Base-by-base conservation (phyloP, 2,329 filamentous ascomycete genomes). In the Monosporascus sp. region DNA sequence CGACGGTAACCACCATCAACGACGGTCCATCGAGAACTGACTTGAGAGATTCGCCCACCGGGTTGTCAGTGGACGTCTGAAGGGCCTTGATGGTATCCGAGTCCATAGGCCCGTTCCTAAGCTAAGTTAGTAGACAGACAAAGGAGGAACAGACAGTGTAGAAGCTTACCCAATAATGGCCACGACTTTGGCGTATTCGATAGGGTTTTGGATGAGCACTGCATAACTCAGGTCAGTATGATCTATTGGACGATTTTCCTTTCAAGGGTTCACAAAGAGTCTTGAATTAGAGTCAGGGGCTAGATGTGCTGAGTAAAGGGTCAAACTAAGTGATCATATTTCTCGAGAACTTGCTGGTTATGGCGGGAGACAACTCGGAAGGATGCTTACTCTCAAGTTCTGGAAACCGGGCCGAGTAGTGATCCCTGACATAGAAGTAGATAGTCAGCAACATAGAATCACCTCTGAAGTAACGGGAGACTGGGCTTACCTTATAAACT, bases 181-280 rank as follows among this genome's bases (percentile, higher is more conserved):
- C 8, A 97, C 94, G 0, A 94, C 90, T 74, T 96, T 96, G 27
- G 93, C 91, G 72, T 97, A 99, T 68, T 97, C 90, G 49, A 97
- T 80, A 1, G 94, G 91, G 63, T 93, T 96, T 53, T 89, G 90
- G 55, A 99, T 87, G 37, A 99, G 82, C 43, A 46, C 43, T 46
- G 22, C 9, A 25, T n/a, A n/a, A 17, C 31, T 35, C 9, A 35
- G 31, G 31, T 35, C 31, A 35, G 31, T 35, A 14, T 35, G 31
- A 35, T 11, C 11, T 35, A 4, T 35, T 11, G 11, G 31, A 5
- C 11, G 31, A 14, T 14, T 35, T 35, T 14, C 11, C 31, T 14
- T 14, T 35, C 11, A 5, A 35, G 11, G 11, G 31, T 5, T 5
- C 31, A 11, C 27, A 1, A 11, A 14, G 31, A 14, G 31, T 4